Evolutionary conservation across 2,329 filamentous ascomycete species (phyloP).

Genomic region (Mycosphaerella sp.): DNA sequence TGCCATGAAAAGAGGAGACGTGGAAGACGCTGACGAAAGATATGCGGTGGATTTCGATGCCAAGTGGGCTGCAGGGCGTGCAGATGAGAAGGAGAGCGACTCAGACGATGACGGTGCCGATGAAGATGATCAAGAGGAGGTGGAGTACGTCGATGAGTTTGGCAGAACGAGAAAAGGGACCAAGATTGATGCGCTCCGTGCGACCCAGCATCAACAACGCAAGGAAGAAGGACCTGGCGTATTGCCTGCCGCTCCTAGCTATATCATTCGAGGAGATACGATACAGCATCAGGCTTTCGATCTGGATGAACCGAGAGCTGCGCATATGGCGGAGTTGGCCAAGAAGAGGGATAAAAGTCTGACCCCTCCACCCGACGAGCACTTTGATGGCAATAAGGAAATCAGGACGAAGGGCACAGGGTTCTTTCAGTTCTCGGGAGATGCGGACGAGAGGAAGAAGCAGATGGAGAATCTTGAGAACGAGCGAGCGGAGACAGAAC

Average conservation of each 20-base stretch:
- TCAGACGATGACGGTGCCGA: constrained; percentile 38
- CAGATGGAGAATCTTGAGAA: constrained; percentile 72
- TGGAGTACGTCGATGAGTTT: constrained; percentile 90
- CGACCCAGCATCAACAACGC: constrained; percentile 52
- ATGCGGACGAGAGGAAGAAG: constrained; percentile 57
- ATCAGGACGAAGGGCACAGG: constrained; percentile 81
- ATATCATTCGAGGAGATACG: constrained; percentile 77
- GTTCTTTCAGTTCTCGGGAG: constrained; percentile 82
- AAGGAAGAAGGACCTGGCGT: constrained; percentile 61
- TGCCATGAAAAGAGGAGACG: constrained; percentile 81
- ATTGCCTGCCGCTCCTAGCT: constrained; percentile 58
- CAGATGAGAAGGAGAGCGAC: constrained; percentile 42
- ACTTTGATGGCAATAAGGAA: constrained; percentile 83
- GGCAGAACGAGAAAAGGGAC: constrained; percentile 74
- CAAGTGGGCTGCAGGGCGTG: constrained; percentile 71
- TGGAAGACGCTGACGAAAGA: constrained; percentile 57
- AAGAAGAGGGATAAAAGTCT: constrained; percentile 69
- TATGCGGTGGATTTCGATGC: constrained; percentile 85
- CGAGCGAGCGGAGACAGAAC: constrained; percentile 64
- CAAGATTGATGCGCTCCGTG: constrained; percentile 59
- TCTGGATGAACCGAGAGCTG: constrained; percentile 57
- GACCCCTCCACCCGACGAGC: constrained; percentile 71
- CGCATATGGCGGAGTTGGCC: constrained; percentile 72
- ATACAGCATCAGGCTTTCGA: constrained; percentile 81
- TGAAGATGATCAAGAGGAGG: constrained; percentile 49